These are phyloP conservation scores for Gyrodon lividus DNA, from an alignment of 768 basidiomycete genomes.

Conservation along the genomic window DNA sequence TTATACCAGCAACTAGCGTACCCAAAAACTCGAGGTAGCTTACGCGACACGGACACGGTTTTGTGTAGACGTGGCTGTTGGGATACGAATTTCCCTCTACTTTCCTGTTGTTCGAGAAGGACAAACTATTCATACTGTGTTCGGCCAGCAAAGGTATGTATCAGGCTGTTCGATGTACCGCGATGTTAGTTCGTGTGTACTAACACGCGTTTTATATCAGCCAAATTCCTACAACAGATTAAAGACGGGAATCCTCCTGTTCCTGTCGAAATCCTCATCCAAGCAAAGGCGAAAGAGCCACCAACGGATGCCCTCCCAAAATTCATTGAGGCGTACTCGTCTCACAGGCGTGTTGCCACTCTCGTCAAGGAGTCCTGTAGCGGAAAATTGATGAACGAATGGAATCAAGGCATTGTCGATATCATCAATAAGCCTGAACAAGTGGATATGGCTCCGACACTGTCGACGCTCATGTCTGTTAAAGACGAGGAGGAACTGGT, in stretches of 20 bases:
- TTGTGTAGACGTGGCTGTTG: constrained; percentile 84
- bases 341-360: constrained; percentile 64
- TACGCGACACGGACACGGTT: constrained; percentile 3
- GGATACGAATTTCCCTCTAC: constrained; percentile 98
- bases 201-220: constrained; percentile 40
- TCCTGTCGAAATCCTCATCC: constrained; percentile 72
- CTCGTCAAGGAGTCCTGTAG: constrained; percentile 80
- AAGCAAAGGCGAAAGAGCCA: constrained; percentile 78
- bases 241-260: constrained; percentile 53
- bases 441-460: constrained; percentile 73
- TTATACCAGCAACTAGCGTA: background rate
- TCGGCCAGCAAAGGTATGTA: constrained; percentile 82
- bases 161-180: background rate
- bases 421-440: constrained; percentile 64
- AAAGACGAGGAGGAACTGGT: constrained; percentile 94
- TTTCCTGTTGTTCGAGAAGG: constrained; percentile 76
- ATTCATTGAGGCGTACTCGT: constrained; percentile 62
- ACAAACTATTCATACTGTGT: constrained; percentile 76
- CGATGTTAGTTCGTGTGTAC: constrained; percentile 2
- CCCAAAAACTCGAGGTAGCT: background rate
- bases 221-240: constrained; percentile 83
- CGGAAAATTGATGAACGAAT: constrained; percentile 87
- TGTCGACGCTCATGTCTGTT: constrained; percentile 77
- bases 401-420: constrained; percentile 64
- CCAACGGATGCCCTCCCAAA: constrained; percentile 71